Evolutionary conservation across 2,329 filamentous ascomycete species (phyloP).

Genomic region (Aspergillus puulaauensis): DNA sequence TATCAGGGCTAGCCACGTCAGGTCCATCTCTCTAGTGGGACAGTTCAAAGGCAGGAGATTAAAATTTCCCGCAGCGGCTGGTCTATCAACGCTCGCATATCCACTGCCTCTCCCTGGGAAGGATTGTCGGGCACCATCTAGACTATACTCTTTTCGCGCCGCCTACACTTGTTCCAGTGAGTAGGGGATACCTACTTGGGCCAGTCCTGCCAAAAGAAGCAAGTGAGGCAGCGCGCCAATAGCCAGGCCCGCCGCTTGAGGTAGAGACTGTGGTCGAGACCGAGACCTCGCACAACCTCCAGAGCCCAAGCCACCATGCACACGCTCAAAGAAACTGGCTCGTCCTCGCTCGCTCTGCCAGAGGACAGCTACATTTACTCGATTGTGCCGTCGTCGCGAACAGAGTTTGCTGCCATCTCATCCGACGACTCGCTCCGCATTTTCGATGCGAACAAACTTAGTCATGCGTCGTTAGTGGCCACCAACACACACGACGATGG

Average conservation of each 20-base stretch:
- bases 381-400: conserved; percentile 29
- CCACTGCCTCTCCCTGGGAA: not conserved
- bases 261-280: not conserved
- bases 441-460: conserved; percentile 38
- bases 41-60: not conserved
- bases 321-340: conserved; percentile 31
- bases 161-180: not conserved
- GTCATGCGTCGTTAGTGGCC: conserved; percentile 29
- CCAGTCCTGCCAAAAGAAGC: not conserved
- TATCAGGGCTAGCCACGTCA: conserved; percentile 3
- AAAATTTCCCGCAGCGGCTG: not conserved
- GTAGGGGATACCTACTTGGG: not conserved
- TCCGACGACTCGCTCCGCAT: conserved; percentile 47
- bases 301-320: conserved; percentile 26
- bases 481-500: conserved; percentile 33
- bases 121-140: not conserved
- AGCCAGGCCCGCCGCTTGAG: not conserved
- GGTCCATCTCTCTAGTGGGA: not conserved
- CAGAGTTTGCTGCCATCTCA: conserved; percentile 42
- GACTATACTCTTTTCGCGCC: not conserved
- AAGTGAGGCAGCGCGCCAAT: too few species aligned
- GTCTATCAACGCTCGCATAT: not conserved
- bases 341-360: conserved; percentile 40
- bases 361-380: conserved; percentile 45
- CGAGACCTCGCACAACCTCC: not conserved